Base-by-base conservation (phyloP, 352 stramenopile species). In the Globisporangium abappressorium region DNA sequence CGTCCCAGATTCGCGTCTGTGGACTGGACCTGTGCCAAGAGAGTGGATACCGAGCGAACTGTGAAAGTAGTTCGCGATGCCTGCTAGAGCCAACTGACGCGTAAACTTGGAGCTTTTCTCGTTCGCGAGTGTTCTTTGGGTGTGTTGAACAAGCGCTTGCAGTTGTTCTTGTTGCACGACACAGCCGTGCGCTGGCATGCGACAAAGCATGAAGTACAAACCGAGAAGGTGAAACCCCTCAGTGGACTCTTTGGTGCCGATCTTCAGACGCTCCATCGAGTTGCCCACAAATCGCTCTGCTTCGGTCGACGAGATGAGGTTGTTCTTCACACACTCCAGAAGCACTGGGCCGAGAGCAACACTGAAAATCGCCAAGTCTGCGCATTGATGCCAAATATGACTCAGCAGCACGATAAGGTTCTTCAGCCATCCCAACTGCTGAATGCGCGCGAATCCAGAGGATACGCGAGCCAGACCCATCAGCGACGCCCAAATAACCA, bases 261-360 rank as follows among this genome's bases (percentile, higher is more conserved):
- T 26, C 18, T 64, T 34, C 49, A 61, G 61, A 64, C 76, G 76
- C 7, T 76, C 63, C 49, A 79, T 68, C n/a, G 62, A 84, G 20
- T 15, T 71, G 15, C 36, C 18, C 46, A 80, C 65, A 69, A 86
- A 85, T 4, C 36, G 41, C n/a, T 82, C 74, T 18, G 78, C 49
- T 11, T 46, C 66, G 0, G 62, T 71, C 1, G 72, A 77, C 5
- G 70, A 70, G 34, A 33, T 38, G 26, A 83, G 41, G 38, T 77
- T 76, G 41, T 67, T 72, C n/a, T 70, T 58, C 26, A 80, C 65
- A 59, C 78, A 82, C 18, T 83, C 65, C 11, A 85, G 57, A 26
- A 88, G 65, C 12, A 84, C 64, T 8, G 80, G 72, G 7, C 74
- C 78, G 33, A 85, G 62, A 0, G 69, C 80, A 5, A 88, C 51